Percentiles rank a stretch among this genome's conserved stretches.
These are phyloP conservation scores for Amyloporia xantha DNA, from an alignment of 768 basidiomycete species.

Conservation along the genomic window DNA sequence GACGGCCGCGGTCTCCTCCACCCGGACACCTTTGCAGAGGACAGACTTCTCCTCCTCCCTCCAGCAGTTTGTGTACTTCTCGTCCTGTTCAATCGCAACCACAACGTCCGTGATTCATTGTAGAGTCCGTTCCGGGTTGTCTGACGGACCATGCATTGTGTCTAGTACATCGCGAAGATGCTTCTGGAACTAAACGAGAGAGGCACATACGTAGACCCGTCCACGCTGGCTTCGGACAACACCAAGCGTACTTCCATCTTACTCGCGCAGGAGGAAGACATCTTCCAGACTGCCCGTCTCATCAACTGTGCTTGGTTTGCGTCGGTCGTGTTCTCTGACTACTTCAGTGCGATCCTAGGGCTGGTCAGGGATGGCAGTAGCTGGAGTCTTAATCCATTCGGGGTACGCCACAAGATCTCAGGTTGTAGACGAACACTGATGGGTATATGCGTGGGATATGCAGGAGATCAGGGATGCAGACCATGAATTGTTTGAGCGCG, in stretches of 20 bases:
- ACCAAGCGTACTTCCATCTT: slow-evolving; percentile 27
- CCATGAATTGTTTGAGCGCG: slow-evolving; percentile 67
- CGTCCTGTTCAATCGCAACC: slow-evolving; percentile 86
- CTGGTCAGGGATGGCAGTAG: slow-evolving; percentile 64
- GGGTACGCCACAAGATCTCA: no score
- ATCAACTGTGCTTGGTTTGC: slow-evolving; percentile 81
- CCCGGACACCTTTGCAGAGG: slow-evolving; percentile 75
- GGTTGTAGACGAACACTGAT: no score
- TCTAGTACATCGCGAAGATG: slow-evolving; percentile 71
- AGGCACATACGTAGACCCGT: slow-evolving; percentile 52
- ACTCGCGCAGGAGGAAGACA: slow-evolving; percentile 35
- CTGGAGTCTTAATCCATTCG: slow-evolving; percentile 76
- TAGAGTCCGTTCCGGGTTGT: no score
- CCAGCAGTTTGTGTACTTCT: slow-evolving; percentile 70
- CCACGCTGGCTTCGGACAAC: slow-evolving; percentile 28
- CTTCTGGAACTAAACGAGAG: slow-evolving; percentile 79
- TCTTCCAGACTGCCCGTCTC: slow-evolving; percentile 79
- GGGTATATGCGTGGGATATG: background rate
- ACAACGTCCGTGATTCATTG: slow-evolving; percentile 49
- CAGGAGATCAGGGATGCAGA: slow-evolving; percentile 62
- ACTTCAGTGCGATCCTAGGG: slow-evolving; percentile 77
- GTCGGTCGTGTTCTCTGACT: slow-evolving; percentile 74
- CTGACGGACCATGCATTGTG: background rate
- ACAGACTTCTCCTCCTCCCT: slow-evolving; percentile 71
- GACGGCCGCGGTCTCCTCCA: slow-evolving; percentile 61